Evolutionary conservation across 1,284 basidiomycete genomes (phyloP), one percentile per base, ranked within the genome.

Genomic region (Apiotrichum sp.): DNA sequence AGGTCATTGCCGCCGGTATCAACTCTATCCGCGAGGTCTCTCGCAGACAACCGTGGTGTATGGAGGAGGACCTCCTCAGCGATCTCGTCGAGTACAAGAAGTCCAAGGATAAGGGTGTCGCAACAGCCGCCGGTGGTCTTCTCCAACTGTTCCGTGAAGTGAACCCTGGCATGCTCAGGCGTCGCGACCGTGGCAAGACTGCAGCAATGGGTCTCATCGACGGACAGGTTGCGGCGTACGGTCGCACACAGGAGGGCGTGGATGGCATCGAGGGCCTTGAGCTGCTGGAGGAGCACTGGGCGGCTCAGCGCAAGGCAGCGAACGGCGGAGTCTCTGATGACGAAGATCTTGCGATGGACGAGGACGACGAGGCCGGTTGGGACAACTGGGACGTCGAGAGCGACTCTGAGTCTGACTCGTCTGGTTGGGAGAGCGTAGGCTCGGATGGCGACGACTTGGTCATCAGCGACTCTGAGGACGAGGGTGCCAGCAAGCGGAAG

Each of bases 21-120:
- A 99, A 99, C 72, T 84, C 91, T 22, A 90, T 98, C 47, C 82
- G 93, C 40, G 95, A 98, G 75, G 86, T 98, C 32, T 97, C 91
- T 71, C 78, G 87, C 41, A 77, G 95, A 36, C 96, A 99, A 72
- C 92, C 95, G 5, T 95, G 92, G 91, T 86, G 88, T 53, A 98
- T 98, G 88, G 78, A 80, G 63, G 89, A 93, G 67, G 93, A 96
- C 68, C 77, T 98, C 31, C 80, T 99, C 3, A 86, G 87, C 0
- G 96, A 99, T 77, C 75, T 99, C 59, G 83, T 98, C 49, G 91
- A 92, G 74, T 99, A 99, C 76, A 82, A 87, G 68, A 97, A 93
- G 80, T 93, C 89, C 65, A 86, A 87, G 65, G 95, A 98, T 75
- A 98, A 98, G 78, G 84, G 88, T 4, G 93, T 98, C 29, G 86